Conservation (phyloP, 148 eudicot species). For the Rhododendron molle region DNA sequence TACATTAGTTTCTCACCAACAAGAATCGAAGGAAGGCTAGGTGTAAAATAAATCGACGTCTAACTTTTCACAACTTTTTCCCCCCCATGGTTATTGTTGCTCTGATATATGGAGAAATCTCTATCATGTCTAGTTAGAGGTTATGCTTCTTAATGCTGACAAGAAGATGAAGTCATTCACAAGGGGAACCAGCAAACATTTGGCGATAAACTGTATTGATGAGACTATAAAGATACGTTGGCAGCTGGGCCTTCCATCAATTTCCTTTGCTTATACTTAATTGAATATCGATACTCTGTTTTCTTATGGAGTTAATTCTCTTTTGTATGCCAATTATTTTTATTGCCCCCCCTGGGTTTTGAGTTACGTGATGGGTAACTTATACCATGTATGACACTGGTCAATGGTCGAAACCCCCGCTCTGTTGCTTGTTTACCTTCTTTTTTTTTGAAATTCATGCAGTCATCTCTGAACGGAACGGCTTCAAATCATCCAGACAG, state of each 20-base stretch:
- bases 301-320: background rate
- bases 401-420: background rate
- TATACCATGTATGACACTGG: background rate
- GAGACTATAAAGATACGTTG: background rate
- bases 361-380: background rate
- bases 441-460: constrained; percentile 5
- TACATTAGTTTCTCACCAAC: background rate
- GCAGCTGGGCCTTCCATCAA: background rate
- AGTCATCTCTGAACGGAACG: constrained; percentile 58
- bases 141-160: background rate
- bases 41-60: background rate
- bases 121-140: background rate
- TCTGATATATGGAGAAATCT: background rate
- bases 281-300: background rate
- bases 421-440: background rate
- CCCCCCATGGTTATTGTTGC: background rate
- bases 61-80: background rate
- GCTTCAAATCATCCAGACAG: constrained; percentile 57
- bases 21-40: background rate
- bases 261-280: background rate
- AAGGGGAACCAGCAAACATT: background rate
- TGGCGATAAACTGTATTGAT: background rate
- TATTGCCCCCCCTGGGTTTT: background rate
- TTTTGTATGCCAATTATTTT: background rate
- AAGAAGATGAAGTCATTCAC: background rate